Percentiles rank a stretch among this genome's conserved stretches.
Evolutionary conservation across 352 stramenopile genomes (phyloP).

Genomic region (Hyaloperonospora arabidopsidis): DNA sequence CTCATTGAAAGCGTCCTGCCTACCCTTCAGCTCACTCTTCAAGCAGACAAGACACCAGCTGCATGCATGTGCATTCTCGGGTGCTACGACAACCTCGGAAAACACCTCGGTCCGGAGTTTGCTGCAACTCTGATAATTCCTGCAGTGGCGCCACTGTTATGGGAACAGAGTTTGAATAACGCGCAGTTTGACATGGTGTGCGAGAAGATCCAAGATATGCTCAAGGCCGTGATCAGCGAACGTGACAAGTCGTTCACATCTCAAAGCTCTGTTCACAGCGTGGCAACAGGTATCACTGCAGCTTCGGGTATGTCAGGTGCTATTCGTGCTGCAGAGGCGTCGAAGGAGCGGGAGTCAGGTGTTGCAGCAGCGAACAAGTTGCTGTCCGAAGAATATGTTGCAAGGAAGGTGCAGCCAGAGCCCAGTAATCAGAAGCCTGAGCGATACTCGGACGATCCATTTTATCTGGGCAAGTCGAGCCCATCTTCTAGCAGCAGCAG

Average conservation of each 20-base stretch:
- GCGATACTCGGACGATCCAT: conserved; percentile 74
- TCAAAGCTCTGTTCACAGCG: conserved; percentile 54
- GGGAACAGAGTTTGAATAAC: conserved; percentile 73
- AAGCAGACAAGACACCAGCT: conserved; percentile 74
- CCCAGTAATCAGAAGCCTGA: conserved; percentile 34
- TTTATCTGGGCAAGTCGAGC: conserved; percentile 50
- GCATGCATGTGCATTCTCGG: conserved; percentile 84
- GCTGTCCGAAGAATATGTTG: conserved; percentile 69
- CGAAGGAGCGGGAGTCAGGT: conserved; percentile 52
- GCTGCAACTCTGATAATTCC: conserved; percentile 78
- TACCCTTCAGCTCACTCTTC: conserved; percentile 61
- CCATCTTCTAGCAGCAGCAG: conserved; percentile 26
- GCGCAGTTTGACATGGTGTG: conserved; percentile 81
- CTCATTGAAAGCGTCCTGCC: conserved; percentile 78
- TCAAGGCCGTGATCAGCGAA: conserved; percentile 79
- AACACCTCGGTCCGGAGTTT: conserved; percentile 77
- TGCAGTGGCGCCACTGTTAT: conserved; percentile 68
- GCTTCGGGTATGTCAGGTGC: conserved; percentile 61
- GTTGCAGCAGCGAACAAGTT: conserved; percentile 71
- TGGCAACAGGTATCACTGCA: conserved; percentile 50
- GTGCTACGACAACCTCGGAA: conserved; percentile 85
- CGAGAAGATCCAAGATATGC: conserved; percentile 84
- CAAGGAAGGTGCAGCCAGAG: conserved; percentile 41
- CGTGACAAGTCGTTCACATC: conserved; percentile 74
- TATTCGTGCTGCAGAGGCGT: conserved; percentile 58